Conservation (phyloP, 1,284 basidiomycete species). For the Psilocybe mexicana region DNA sequence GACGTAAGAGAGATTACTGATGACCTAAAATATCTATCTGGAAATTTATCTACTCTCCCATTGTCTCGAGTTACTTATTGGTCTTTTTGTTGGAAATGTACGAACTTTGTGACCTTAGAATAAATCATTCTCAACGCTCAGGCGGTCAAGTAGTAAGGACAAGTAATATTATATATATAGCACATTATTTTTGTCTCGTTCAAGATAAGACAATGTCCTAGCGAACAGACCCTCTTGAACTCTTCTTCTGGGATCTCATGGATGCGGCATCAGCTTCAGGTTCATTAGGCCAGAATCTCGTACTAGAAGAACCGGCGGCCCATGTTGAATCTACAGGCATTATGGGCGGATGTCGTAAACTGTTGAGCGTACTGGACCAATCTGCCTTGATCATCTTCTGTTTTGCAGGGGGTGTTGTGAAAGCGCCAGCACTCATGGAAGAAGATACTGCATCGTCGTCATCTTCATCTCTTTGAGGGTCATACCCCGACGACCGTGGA, state of each 20-base stretch:
- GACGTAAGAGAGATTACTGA: constrained; percentile 19
- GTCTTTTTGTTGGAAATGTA: too few species aligned
- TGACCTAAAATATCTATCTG: too few species aligned
- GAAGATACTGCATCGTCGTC: constrained; percentile 35
- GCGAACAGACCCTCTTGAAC: neutral
- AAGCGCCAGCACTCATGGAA: constrained; percentile 27
- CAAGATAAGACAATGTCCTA: neutral
- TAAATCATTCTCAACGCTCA: too few species aligned
- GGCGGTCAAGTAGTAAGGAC: too few species aligned
- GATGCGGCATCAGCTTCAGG: neutral
- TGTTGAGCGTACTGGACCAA: constrained; percentile 8
- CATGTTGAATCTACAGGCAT: neutral
- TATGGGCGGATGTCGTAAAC: neutral
- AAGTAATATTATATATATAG: too few species aligned
- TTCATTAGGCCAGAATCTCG: neutral
- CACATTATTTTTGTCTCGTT: too few species aligned
- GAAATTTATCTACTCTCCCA: too few species aligned
- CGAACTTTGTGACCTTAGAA: too few species aligned
- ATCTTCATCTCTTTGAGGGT: constrained; percentile 12
- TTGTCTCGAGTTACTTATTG: too few species aligned
- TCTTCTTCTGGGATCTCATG: neutral
- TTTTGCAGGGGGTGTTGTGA: constrained; percentile 31
- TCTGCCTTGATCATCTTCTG: constrained; percentile 4
- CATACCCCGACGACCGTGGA: neutral
- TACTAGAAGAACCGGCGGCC: neutral